phyloP scores from a whole-genome alignment of 1,139 yeast species.

The Nakaseomyces nivariensis region DNA sequence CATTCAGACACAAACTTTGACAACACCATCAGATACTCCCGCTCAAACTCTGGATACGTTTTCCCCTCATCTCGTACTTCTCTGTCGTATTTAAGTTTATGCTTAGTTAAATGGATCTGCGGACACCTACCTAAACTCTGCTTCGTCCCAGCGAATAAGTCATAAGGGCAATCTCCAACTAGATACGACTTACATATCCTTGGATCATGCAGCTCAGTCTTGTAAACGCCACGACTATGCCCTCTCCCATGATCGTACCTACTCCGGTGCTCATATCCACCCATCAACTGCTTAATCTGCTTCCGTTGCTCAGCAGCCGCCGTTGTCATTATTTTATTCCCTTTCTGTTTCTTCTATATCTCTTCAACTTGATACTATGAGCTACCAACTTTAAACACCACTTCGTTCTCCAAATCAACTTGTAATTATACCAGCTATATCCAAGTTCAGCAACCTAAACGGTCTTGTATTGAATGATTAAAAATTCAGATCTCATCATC shows the following conservation, averaged over 20 bases:
- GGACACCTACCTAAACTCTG: slow-evolving; percentile 80
- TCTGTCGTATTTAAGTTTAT: slow-evolving; percentile 59
- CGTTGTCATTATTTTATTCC: slow-evolving; percentile 8
- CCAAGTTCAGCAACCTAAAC: no score
- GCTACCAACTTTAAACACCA: no score
- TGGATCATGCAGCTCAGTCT: slow-evolving; percentile 44
- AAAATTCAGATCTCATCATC: no score
- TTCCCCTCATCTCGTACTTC: slow-evolving; percentile 46
- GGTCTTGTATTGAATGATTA: no score
- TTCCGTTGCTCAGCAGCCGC: slow-evolving; percentile 67
- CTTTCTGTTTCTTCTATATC: neutral
- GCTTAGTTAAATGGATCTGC: slow-evolving; percentile 63
- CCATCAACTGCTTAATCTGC: slow-evolving; percentile 76
- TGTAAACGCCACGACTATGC: slow-evolving; percentile 9
- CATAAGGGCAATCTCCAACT: slow-evolving; percentile 86
- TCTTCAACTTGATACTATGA: neutral
- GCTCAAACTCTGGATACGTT: slow-evolving; percentile 57
- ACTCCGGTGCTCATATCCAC: slow-evolving; percentile 35
- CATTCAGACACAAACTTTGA: slow-evolving; percentile 50
- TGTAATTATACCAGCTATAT: no score
- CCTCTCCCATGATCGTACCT: slow-evolving; percentile 6
- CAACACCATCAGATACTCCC: slow-evolving; percentile 42
- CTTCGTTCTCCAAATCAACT: no score
- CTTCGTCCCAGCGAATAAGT: slow-evolving; percentile 72
- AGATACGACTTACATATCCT: slow-evolving; percentile 71